Evolutionary conservation across 176 grass and related monocot species (phyloP).

Genomic region (Triticum monococcum): DNA sequence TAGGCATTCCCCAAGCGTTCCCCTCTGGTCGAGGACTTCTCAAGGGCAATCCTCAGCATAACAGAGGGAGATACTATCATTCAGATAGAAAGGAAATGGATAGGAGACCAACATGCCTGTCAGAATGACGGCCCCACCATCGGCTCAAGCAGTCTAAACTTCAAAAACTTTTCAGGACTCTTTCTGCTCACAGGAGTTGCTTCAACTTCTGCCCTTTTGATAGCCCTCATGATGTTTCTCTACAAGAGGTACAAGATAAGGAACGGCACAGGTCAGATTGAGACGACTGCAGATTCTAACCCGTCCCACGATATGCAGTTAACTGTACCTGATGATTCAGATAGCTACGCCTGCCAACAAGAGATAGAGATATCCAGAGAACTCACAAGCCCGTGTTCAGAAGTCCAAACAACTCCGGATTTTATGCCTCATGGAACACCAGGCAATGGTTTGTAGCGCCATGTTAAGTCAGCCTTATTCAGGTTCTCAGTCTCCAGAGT

Average conservation of each 20-base stretch:
- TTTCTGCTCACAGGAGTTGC: conserved; percentile 43
- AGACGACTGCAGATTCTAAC: not conserved
- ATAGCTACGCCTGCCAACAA: not conserved
- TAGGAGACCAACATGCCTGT: conserved; percentile 22
- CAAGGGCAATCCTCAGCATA: conserved; percentile 60
- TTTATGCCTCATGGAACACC: not conserved
- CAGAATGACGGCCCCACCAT: conserved; percentile 13
- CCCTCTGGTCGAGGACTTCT: conserved; percentile 36
- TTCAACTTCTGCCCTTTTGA: conserved; percentile 30
- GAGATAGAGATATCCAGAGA: conserved; percentile 27
- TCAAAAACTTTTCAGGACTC: conserved; percentile 41
- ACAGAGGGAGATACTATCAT: conserved; percentile 42
- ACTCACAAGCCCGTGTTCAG: not conserved
- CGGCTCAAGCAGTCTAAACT: conserved; percentile 26
- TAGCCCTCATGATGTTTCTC: conserved; percentile 38
- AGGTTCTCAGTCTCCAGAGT: not conserved
- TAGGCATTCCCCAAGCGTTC: conserved; percentile 48
- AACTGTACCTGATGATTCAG: conserved; percentile 8
- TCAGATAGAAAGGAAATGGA: conserved; percentile 49
- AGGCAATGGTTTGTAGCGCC: not conserved
- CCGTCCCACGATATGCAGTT: not conserved
- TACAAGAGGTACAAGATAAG: conserved; percentile 18
- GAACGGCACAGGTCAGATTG: not conserved
- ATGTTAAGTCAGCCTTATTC: not conserved
- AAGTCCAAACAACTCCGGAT: conserved; percentile 5